Percentiles rank a stretch among this genome's conserved stretches.
Conservation (phyloP, 1,139 yeast species). For the Hyphopichia buzzinii region DNA sequence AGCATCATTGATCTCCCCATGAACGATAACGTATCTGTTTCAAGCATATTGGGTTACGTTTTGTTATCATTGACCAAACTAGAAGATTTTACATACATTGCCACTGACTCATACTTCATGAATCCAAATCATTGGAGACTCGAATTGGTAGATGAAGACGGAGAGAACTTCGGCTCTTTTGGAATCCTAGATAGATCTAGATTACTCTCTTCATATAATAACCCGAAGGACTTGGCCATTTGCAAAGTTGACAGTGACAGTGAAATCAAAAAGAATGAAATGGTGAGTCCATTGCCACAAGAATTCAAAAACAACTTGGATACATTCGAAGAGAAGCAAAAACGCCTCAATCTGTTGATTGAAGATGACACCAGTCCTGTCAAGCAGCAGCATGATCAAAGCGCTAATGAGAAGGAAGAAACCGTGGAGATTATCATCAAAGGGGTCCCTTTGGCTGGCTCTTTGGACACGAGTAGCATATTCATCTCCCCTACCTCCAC, state of each 20-base stretch:
- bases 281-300: slow-evolving; percentile 53
- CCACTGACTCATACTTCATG: slow-evolving; percentile 14
- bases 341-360: slow-evolving; percentile 8
- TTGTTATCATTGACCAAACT: slow-evolving; percentile 33
- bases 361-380: slow-evolving; percentile 3
- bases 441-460: slow-evolving; percentile 3
- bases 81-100: slow-evolving; percentile 17
- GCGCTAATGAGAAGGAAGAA: slow-evolving; percentile 7
- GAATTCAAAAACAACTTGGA: slow-evolving; percentile 32
- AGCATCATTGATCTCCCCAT: slow-evolving; percentile 33
- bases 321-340: slow-evolving; percentile 14
- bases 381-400: neutral
- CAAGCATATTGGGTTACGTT: slow-evolving; percentile 64
- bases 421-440: slow-evolving; percentile 9
- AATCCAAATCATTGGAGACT: slow-evolving; percentile 67
- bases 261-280: slow-evolving; percentile 35
- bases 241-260: slow-evolving; percentile 40
- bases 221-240: slow-evolving; percentile 64
- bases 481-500: slow-evolving; percentile 15
- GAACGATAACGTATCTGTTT: slow-evolving; percentile 47
- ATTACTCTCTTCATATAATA: slow-evolving; percentile 53
- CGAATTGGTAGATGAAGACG: slow-evolving; percentile 77
- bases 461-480: slow-evolving; percentile 4
- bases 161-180: slow-evolving; percentile 74
- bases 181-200: slow-evolving; percentile 64